These are phyloP conservation scores for Lentithecium fluviatile DNA, from an alignment of 495 filamentous ascomycete genomes.

Conservation along the genomic window DNA sequence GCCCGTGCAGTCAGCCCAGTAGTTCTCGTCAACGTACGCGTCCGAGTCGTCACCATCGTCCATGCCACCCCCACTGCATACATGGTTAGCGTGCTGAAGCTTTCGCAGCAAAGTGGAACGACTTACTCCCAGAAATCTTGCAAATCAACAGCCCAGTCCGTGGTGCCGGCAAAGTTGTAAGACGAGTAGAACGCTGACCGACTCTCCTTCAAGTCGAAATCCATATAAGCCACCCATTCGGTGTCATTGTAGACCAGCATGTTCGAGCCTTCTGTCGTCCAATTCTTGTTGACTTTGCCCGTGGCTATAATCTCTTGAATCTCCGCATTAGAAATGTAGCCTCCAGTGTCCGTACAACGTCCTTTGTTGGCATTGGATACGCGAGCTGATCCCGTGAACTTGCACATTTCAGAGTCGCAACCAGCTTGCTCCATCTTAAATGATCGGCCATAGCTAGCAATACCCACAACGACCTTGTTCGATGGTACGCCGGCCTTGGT, in stretches of 20 bases:
- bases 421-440: constrained; percentile 44
- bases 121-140: constrained; percentile 13
- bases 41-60: background rate
- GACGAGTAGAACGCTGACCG: constrained; percentile 15
- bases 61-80: background rate
- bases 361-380: constrained; percentile 29
- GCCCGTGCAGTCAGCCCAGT: constrained; percentile 8
- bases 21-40: constrained; percentile 3
- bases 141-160: constrained; percentile 39
- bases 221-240: constrained; percentile 47
- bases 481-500: constrained; percentile 52
- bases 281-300: background rate
- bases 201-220: constrained; percentile 15
- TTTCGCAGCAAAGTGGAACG: too few species aligned
- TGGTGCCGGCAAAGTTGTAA: constrained; percentile 35
- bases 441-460: constrained; percentile 45
- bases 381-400: constrained; percentile 32
- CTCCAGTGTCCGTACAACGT: constrained; percentile 28
- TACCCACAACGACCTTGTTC: constrained; percentile 47
- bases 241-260: constrained; percentile 43
- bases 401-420: constrained; percentile 36
- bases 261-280: constrained; percentile 35
- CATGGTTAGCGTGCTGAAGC: background rate
- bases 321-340: constrained; percentile 38
- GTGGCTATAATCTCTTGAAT: constrained; percentile 9